A percentile compares a stretch with the other conserved stretches of the same genome.
Evolutionary conservation across 441 rosid species (phyloP).

Genomic region (Populus tomentosa): DNA sequence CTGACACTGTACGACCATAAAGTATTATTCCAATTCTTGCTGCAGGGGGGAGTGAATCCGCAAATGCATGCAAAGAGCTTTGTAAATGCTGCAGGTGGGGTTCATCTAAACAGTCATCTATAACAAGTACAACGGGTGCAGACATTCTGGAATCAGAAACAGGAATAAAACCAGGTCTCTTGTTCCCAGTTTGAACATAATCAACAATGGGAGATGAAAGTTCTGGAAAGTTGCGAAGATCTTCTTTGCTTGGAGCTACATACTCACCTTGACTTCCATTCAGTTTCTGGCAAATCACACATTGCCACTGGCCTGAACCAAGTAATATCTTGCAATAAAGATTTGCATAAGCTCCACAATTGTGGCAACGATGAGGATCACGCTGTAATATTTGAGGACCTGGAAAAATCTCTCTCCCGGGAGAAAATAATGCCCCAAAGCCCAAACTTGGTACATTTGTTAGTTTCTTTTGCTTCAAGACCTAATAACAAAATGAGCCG

Average conservation of each 20-base stretch:
- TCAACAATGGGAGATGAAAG: slow-evolving; percentile 75
- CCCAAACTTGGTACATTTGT: slow-evolving; percentile 88
- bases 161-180: slow-evolving; percentile 78
- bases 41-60: slow-evolving; percentile 70
- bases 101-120: slow-evolving; percentile 95
- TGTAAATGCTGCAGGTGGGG: slow-evolving; percentile 90
- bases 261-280: slow-evolving; percentile 92
- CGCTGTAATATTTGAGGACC: slow-evolving; percentile 82
- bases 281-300: slow-evolving; percentile 65
- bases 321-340: slow-evolving; percentile 70
- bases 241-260: slow-evolving; percentile 67
- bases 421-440: slow-evolving; percentile 91
- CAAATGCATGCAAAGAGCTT: slow-evolving; percentile 93
- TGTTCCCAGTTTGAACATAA: slow-evolving; percentile 83
- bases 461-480: slow-evolving; percentile 83
- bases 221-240: slow-evolving; percentile 66
- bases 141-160: slow-evolving; percentile 82
- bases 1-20: slow-evolving; percentile 82
- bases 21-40: slow-evolving; percentile 81
- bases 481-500: slow-evolving; percentile 33
- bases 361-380: slow-evolving; percentile 79
- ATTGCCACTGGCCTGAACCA: slow-evolving; percentile 98
- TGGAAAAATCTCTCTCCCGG: slow-evolving; percentile 77
- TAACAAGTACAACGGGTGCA: slow-evolving; percentile 84
- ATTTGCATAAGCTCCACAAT: slow-evolving; percentile 92